phyloP scores from a whole-genome alignment of 1,284 basidiomycete genomes.

The Apiotrichum gracile region DNA sequence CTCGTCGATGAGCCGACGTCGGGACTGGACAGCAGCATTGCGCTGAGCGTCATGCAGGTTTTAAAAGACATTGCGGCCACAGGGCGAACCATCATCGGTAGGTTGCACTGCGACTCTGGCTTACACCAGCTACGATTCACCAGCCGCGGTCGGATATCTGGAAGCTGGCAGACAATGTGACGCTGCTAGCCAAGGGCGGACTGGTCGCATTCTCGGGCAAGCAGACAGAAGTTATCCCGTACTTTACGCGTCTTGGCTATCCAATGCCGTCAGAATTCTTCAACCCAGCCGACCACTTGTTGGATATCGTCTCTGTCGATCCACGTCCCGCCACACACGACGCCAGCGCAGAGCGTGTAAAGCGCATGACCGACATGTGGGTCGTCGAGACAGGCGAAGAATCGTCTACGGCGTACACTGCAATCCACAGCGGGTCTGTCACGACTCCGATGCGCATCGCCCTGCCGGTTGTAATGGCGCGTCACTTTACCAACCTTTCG shows the following conservation, averaged over 20 bases:
- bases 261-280: conserved; percentile 44
- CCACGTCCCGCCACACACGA: conserved; percentile 24
- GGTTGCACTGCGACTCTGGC: not conserved
- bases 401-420: conserved; percentile 9
- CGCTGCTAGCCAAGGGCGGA: conserved; percentile 53
- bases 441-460: conserved; percentile 43
- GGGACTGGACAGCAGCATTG: conserved; percentile 54
- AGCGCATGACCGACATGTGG: conserved; percentile 20
- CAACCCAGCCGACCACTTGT: conserved; percentile 48
- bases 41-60: conserved; percentile 46
- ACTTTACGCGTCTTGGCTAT: conserved; percentile 41
- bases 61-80: conserved; percentile 51
- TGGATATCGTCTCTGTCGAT: conserved; percentile 48
- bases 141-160: conserved; percentile 54
- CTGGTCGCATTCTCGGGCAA: conserved; percentile 41
- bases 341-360: conserved; percentile 20
- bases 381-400: too few species aligned
- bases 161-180: conserved; percentile 50
- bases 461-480: conserved; percentile 42
- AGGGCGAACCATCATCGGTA: conserved; percentile 53
- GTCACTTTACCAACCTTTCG: conserved; percentile 47
- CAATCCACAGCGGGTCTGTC: conserved; percentile 18
- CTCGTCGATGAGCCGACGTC: conserved; percentile 50
- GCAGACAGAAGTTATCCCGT: conserved; percentile 32
- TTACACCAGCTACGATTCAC: conserved; percentile 49